Evolutionary conservation across 345 rosid species (phyloP), one percentile per base, ranked within the genome.

Genomic region (Rhodamnia argentea): DNA sequence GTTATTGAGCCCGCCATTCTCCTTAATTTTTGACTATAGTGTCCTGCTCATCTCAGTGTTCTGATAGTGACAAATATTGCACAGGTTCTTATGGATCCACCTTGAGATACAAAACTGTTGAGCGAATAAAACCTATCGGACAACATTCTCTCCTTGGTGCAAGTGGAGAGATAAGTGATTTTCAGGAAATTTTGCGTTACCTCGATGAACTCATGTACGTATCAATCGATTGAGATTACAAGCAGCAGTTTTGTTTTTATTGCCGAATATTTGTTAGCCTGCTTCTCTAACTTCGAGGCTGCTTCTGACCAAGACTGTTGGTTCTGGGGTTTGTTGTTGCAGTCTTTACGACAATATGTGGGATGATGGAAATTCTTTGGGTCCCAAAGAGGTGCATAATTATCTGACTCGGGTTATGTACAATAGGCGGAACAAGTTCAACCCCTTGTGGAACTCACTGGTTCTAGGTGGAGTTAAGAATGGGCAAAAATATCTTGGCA

Each of bases 341-440:
- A 97, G 99, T 90, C 89, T 97, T 84, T 90, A 96, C 87, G 99
- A 97, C 93, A 94, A 96, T 84, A 96, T 97, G 99, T 96, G 99
- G 99, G 99, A 97, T 93, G 99, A 96, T 87, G 98, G 98, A 58
- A 96, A 97, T 90, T 97, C 99, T 26, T 91, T 97, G 92, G 99
- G 99, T 86, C 99, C 99, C 44, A 97, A 97, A 88, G 99, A 97
- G 92, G 93, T 97, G 89, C 99, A 97, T 93, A 97, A 89, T 93
- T 97, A 95, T 86, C 91, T 97, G 89, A 96, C 98, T 24, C 92
- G 99, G 50, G 94, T 97, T 82, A 96, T 97, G 99, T 97, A 96
- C 74, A 95, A 94, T 88, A 95, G 99, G 86, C 96, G 99, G 70
- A 97, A 97, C 93, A 97, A 97, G 90, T 97, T 97, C 85, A 91